A percentile compares a stretch with the other conserved stretches of the same genome.
Conservation (phyloP, 1,284 basidiomycete genomes). For the Fomes fomentarius region DNA sequence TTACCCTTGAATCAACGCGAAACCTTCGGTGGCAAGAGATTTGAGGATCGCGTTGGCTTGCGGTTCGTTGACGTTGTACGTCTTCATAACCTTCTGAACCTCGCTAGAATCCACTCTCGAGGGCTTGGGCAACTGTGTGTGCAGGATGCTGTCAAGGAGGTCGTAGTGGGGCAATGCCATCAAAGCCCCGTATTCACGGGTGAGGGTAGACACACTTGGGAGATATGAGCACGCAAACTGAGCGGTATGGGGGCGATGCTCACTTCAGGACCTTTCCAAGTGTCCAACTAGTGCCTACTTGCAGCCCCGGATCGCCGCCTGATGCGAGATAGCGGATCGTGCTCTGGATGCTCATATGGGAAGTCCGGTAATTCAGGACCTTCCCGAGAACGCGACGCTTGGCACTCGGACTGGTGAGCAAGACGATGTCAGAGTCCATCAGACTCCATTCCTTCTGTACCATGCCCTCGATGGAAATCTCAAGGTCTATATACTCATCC, state of each 20-base stretch:
- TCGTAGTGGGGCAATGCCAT: conserved; percentile 86
- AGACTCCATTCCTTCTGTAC: conserved; percentile 75
- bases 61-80: conserved; percentile 87
- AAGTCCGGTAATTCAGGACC: conserved; percentile 67
- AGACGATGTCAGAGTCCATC: conserved; percentile 80
- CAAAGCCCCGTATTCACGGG: conserved; percentile 92
- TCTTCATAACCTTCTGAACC: conserved; percentile 68
- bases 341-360: conserved; percentile 52
- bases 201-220: conserved; percentile 83
- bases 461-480: conserved; percentile 58
- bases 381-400: conserved; percentile 74
- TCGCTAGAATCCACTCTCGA: conserved; percentile 54
- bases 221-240: background rate
- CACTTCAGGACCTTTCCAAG: conserved; percentile 86
- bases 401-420: conserved; percentile 59
- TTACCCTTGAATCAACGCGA: conserved; percentile 95
- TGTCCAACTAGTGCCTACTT: conserved; percentile 71
- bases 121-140: conserved; percentile 59
- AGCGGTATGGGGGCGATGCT: conserved; percentile 17
- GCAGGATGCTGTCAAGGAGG: conserved; percentile 70
- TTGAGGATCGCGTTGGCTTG: conserved; percentile 91
- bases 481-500: conserved; percentile 78
- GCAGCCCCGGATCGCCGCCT: conserved; percentile 60
- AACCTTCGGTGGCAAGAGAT: conserved; percentile 77
- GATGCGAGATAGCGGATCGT: conserved; percentile 51